Conservation (phyloP, 495 filamentous ascomycete species). For the Halenospora varia region DNA sequence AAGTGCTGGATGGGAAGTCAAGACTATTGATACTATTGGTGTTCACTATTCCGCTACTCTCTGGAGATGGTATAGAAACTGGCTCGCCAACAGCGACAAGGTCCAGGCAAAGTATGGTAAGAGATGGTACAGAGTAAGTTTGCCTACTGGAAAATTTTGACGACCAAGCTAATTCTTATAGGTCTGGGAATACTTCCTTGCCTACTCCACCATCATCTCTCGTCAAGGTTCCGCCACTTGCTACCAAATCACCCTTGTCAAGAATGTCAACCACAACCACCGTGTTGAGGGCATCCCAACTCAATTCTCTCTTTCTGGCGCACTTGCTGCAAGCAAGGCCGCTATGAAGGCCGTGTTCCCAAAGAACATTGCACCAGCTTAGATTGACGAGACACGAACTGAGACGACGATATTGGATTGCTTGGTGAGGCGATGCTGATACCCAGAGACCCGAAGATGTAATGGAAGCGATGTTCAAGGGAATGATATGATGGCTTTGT, state of each 20-base stretch:
- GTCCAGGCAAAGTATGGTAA: slow-evolving; percentile 93
- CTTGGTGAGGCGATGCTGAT: slow-evolving; percentile 3
- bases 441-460: background rate
- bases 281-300: slow-evolving; percentile 78
- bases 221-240: slow-evolving; percentile 92
- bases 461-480: background rate
- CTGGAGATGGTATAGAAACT: slow-evolving; percentile 99
- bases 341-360: slow-evolving; percentile 40
- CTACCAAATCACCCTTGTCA: slow-evolving; percentile 92
- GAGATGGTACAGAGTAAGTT: slow-evolving; percentile 89
- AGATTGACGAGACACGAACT: background rate
- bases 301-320: slow-evolving; percentile 73
- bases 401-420: background rate
- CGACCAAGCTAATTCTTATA: slow-evolving; percentile 31
- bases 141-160: background rate
- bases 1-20: slow-evolving; percentile 73
- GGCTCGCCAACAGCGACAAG: slow-evolving; percentile 94
- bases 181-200: slow-evolving; percentile 99
- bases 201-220: slow-evolving; percentile 86
- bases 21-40: slow-evolving; percentile 79
- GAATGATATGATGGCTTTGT: background rate
- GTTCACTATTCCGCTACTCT: slow-evolving; percentile 97
- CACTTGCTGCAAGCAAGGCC: slow-evolving; percentile 43
- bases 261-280: slow-evolving; percentile 97
- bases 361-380: slow-evolving; percentile 24